Evolutionary conservation across 2,329 filamentous ascomycete genomes (phyloP), one percentile per base, ranked within the genome.

Genomic region (Epichloe aotearoae): DNA sequence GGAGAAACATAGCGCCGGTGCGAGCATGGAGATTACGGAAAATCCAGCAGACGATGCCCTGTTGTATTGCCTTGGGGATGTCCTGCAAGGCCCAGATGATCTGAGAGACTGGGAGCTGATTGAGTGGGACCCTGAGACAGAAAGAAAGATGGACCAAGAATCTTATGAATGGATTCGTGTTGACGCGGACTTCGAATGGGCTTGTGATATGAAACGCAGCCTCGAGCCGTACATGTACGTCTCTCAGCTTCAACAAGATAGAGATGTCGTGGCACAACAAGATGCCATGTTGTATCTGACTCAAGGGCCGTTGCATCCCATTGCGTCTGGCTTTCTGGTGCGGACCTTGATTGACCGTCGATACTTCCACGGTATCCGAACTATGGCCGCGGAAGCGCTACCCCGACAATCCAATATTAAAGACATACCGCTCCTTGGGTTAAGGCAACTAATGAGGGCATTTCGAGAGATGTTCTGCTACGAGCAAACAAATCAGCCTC

Each of bases 161-260:
- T 95, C 88, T 0, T 98, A 96, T 61, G 93, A 98, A 65, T 98
- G 94, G 93, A 95, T 98, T 58, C 84, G 93, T 19, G 86, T 97
- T 69, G 93, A 98, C 66, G 90, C 91, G 15, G 94, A 98, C 67
- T 97, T 97, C 58, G 93, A 98, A 65, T 98, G 93, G 93, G 83
- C 96, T 52, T 93, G 86, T 67, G 84, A 84, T 57, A 86, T 95
- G 66, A 83, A 84, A 54, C 74, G 77, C 11, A 84, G 83, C 55
- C 88, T 96, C 76, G 88, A 88, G 44, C 81, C 88, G 4, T 97
- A 97, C 73, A 98, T 98, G 94, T 96, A 93, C 64, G 82, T 95
- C 52, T 96, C 93, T 20, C 93, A 98, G 66, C 74, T 98, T 55
- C 93, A 98, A 65, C 93, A 98, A 66, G 93, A 98, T 67, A 79